These are phyloP conservation scores for Vitis cinerea DNA, from an alignment of 164 flowering plant genomes.

Conservation along the genomic window DNA sequence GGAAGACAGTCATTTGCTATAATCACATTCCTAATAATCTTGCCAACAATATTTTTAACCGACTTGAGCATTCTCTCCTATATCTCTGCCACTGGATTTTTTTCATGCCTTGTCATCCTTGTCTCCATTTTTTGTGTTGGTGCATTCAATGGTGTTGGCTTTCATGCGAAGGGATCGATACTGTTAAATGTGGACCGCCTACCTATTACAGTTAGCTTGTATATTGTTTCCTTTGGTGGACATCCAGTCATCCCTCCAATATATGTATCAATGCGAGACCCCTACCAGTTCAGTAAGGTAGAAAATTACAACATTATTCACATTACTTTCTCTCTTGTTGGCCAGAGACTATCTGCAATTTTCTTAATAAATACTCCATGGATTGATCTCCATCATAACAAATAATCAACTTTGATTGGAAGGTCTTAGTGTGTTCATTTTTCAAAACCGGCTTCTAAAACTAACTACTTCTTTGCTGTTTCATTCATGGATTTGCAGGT, in stretches of 20 bases:
- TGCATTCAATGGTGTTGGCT: slow-evolving; percentile 25
- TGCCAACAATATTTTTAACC: slow-evolving; percentile 31
- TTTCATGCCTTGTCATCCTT: slow-evolving; percentile 29
- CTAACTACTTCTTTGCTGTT: too few relatives aligned
- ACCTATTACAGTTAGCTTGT: slow-evolving; percentile 31
- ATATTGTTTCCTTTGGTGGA: slow-evolving; percentile 26
- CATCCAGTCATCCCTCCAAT: slow-evolving; percentile 23
- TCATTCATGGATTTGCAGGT: slow-evolving; percentile 13
- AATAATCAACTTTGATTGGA: too few relatives aligned
- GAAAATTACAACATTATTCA: too few relatives aligned
- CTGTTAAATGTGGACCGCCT: slow-evolving; percentile 21
- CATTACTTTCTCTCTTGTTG: too few relatives aligned
- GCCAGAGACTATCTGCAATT: too few relatives aligned
- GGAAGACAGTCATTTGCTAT: slow-evolving; percentile 29
- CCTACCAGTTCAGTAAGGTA: slow-evolving; percentile 13
- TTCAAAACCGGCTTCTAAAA: too few relatives aligned
- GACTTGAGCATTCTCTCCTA: slow-evolving; percentile 32
- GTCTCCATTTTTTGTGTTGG: slow-evolving; percentile 31
- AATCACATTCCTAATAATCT: slow-evolving; percentile 18
- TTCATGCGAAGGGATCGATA: slow-evolving; percentile 20
- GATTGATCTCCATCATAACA: too few relatives aligned
- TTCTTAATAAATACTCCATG: too few relatives aligned
- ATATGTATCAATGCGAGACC: slow-evolving; percentile 13
- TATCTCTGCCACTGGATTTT: slow-evolving; percentile 37
- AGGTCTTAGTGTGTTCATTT: too few relatives aligned